Conservation (phyloP, 163 green algal species). For the Scenedesmus sp. region DNA sequence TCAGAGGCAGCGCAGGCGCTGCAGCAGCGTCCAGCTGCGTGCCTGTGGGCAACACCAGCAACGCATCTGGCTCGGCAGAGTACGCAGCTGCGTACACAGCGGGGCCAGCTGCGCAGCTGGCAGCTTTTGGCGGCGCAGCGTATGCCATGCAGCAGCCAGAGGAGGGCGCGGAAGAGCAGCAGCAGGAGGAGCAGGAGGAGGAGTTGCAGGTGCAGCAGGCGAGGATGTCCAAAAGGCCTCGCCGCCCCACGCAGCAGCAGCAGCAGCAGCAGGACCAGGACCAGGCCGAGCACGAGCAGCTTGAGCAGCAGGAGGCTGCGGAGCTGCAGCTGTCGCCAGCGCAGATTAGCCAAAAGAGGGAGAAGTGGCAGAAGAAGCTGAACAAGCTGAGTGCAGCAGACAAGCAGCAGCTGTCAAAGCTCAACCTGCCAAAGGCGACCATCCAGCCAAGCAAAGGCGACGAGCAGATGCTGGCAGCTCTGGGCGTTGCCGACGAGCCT, state of each 20-base stretch:
- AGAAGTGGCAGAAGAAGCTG: too few relatives aligned
- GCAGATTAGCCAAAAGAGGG: too few relatives aligned
- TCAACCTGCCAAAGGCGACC: background rate
- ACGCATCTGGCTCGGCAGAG: background rate
- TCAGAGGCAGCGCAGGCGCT: background rate
- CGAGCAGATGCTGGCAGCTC: background rate
- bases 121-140: too few relatives aligned
- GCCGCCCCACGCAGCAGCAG: background rate
- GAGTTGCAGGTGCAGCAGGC: background rate
- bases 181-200: background rate
- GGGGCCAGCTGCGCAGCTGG: background rate
- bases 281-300: background rate
- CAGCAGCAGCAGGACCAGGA: background rate
- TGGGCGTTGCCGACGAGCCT: background rate
- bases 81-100: background rate
- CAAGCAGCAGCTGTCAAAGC: background rate
- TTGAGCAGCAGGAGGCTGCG: background rate
- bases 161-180: background rate
- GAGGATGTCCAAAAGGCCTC: too few relatives aligned
- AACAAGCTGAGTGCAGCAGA: background rate
- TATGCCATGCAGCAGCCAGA: background rate
- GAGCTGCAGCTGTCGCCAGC: background rate
- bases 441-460: background rate
- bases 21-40: background rate
- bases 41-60: background rate